Evolutionary conservation across 2,329 filamentous ascomycete species (phyloP).

Genomic region (Akanthomyces muscarius): DNA sequence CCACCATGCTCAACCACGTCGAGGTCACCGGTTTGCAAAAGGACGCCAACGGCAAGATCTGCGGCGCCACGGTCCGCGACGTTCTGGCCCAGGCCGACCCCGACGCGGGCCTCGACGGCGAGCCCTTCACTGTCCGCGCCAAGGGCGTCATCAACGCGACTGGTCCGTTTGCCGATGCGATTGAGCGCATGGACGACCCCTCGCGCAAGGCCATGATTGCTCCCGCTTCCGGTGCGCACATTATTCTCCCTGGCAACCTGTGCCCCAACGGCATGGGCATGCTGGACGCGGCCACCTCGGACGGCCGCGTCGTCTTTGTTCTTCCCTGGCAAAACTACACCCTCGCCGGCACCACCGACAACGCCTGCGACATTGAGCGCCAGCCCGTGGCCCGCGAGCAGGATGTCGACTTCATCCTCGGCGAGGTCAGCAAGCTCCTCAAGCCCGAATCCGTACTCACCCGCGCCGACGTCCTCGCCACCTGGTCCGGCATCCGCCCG

Average conservation of each 20-base stretch:
- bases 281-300: conserved; percentile 75
- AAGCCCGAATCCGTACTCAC: conserved; percentile 71
- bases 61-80: conserved; percentile 54
- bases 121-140: conserved; percentile 65
- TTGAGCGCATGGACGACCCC: conserved; percentile 76
- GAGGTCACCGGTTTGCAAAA: conserved; percentile 73
- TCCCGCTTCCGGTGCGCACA: conserved; percentile 76
- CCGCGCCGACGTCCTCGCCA: conserved; percentile 71
- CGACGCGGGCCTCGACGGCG: conserved; percentile 42
- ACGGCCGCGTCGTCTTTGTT: conserved; percentile 86
- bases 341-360: conserved; percentile 78
- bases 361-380: conserved; percentile 61
- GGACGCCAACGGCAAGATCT: conserved; percentile 63
- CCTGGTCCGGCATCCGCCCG: conserved; percentile 77
- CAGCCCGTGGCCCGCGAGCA: conserved; percentile 71
- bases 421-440: conserved; percentile 72
- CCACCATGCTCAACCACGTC: conserved; percentile 75
- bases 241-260: conserved; percentile 75
- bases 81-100: conserved; percentile 62
- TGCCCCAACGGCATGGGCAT: conserved; percentile 77
- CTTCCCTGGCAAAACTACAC: conserved; percentile 84
- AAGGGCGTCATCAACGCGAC: conserved; percentile 83
- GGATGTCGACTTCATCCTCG: conserved; percentile 78
- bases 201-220: conserved; percentile 68
- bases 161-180: conserved; percentile 74